These are phyloP conservation scores for Cryoendolithus antarcticus DNA, from an alignment of 2,329 filamentous ascomycete genomes.

Conservation along the genomic window DNA sequence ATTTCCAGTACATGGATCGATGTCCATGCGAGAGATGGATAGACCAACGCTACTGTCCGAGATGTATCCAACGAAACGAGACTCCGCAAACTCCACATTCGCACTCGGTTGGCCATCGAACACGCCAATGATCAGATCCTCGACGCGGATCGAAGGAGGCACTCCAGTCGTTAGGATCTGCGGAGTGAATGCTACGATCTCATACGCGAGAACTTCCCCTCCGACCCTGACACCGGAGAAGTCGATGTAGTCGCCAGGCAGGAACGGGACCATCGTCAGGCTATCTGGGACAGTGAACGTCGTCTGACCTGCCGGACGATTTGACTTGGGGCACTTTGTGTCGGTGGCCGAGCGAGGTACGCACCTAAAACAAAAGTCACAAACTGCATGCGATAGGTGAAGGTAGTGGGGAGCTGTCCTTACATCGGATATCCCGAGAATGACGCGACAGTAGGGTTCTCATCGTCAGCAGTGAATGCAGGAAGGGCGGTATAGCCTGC, in stretches of 20 bases:
- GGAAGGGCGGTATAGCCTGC: slow-evolving; percentile 24
- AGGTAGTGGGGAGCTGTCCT: background rate
- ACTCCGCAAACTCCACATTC: slow-evolving; percentile 23
- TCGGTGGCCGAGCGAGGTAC: slow-evolving; percentile 32
- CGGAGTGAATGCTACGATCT: slow-evolving; percentile 28
- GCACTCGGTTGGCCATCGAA: slow-evolving; percentile 23
- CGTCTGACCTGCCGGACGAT: slow-evolving; percentile 22
- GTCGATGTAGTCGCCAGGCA: slow-evolving; percentile 30
- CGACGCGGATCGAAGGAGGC: slow-evolving; percentile 27
- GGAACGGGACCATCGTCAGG: slow-evolving; percentile 29
- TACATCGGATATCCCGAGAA: background rate
- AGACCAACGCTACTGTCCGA: slow-evolving; percentile 26
- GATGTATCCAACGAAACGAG: slow-evolving; percentile 27
- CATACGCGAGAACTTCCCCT: slow-evolving; percentile 26
- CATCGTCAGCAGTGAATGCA: slow-evolving; percentile 37
- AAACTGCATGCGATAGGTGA: slow-evolving; percentile 23
- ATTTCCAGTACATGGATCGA: slow-evolving; percentile 31
- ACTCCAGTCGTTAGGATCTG: slow-evolving; percentile 25
- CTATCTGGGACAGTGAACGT: slow-evolving; percentile 24
- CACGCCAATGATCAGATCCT: slow-evolving; percentile 31
- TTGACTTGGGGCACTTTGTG: slow-evolving; percentile 25
- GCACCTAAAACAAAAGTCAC: slow-evolving; percentile 40
- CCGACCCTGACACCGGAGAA: slow-evolving; percentile 25
- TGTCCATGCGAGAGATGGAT: slow-evolving; percentile 28
- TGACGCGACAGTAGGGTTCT: slow-evolving; percentile 32